Base-by-base conservation (phyloP, 108 stramenopile genomes). In the Nitzschia putrida region DNA sequence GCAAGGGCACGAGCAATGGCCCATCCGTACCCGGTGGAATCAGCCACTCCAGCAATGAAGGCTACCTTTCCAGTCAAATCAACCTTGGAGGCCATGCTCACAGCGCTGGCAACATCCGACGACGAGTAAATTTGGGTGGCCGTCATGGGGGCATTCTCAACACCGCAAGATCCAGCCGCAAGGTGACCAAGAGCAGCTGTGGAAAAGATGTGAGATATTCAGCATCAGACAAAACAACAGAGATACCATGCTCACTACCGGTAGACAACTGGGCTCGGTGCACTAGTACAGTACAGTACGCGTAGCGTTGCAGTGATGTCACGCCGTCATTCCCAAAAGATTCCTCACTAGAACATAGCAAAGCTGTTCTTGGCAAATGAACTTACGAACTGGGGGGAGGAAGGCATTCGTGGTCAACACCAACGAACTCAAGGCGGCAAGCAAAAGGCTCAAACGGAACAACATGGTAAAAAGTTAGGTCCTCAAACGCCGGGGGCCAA, bases 1-100 rank as follows among this genome's bases (percentile, higher is more conserved):
- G 98, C 96, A 54, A 97, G 84, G 14, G 93, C 89, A 75, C 90
- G 91, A 61, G 95, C 88, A 70, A 98, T 98, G 49, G 98, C 98
- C 98, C 98, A 98, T 56, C 98, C 98, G 79, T 98, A 98, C 34
- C 98, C 98, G 39, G 93, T 93, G 37, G 96, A 95, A 74, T 98
- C 98, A 18, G 96, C 98, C 40, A 98, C 98, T 38, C 98, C 98
- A 16, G 96, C 98, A 68, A 98, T 71, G 65, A 98, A 98, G 21
- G 96, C 96, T 25, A 94, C 93, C 88, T 98, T 95, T 68, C 95
- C 95, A 39, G 78, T 92, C 68, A 95, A 69, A 68, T 95, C 94
- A 24, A 83, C 75, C 53, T 63, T 69, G 24, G 85, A 76, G 29
- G 88, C 76, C 89, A 89, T 88, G 60, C 47, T 54, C 47, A 49